Evolutionary conservation across 768 basidiomycete species (phyloP).

Genomic region (Phylloporus sp.): DNA sequence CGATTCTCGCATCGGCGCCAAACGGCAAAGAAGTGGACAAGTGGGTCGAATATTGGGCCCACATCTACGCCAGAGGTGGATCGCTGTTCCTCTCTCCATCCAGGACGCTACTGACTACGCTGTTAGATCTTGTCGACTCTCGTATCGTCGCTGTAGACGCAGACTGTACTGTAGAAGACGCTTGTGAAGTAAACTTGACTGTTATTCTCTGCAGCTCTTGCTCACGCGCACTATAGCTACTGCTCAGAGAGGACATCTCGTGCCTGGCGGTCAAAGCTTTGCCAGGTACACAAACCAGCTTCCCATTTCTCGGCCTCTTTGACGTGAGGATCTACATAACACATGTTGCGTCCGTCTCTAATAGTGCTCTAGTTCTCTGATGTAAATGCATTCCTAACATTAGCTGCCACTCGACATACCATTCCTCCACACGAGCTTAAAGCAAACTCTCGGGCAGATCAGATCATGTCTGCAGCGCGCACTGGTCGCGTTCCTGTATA

Average conservation of each 20-base stretch:
- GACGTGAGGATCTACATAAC: slow-evolving; percentile 49
- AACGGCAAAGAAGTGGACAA: slow-evolving; percentile 37
- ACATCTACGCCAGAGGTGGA: slow-evolving; percentile 56
- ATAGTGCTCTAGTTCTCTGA: slow-evolving; percentile 62
- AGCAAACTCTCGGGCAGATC: slow-evolving; percentile 55
- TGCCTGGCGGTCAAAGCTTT: slow-evolving; percentile 60
- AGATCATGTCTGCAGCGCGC: slow-evolving; percentile 71
- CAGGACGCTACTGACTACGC: not conserved
- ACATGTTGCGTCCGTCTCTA: slow-evolving; percentile 4
- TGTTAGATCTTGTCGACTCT: slow-evolving; percentile 74
- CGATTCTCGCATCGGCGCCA: slow-evolving; percentile 8
- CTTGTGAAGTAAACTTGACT: slow-evolving; percentile 60
- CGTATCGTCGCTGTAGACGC: slow-evolving; percentile 62
- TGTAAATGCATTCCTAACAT: slow-evolving; percentile 82
- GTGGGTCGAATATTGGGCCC: slow-evolving; percentile 60
- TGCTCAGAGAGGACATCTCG: slow-evolving; percentile 57
- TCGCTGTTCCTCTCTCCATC: not conserved
- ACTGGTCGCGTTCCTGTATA: slow-evolving; percentile 70
- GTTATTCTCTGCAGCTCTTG: not conserved
- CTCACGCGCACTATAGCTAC: slow-evolving; percentile 37
- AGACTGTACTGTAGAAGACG: slow-evolving; percentile 76
- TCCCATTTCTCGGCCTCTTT: slow-evolving; percentile 57
- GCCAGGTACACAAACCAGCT: slow-evolving; percentile 16
- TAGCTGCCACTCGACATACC: slow-evolving; percentile 77
- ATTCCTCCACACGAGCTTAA: slow-evolving; percentile 56